Evolutionary conservation across 1,139 yeast genomes (phyloP), one percentile per base, ranked within the genome.

Genomic region (Arxiozyma telluris): DNA sequence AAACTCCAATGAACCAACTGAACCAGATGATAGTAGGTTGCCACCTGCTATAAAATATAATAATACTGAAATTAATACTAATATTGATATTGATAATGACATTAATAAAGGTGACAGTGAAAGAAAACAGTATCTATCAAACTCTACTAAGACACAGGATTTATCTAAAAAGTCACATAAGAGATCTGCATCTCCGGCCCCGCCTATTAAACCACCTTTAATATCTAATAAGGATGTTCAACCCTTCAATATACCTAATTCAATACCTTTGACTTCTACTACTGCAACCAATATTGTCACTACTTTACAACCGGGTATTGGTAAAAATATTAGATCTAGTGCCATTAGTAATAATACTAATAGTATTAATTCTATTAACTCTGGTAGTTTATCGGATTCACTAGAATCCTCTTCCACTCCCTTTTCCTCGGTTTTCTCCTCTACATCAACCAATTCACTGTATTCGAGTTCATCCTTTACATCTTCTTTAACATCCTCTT

Each of bases 21-120:
- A 69, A 57, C 72, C 72, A 15, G 71, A 69, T 66, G 72, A 69
- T 69, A 68, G 71, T 67, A 64, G 70, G 67, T 42, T 53, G 55
- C 57, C 53, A 50, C 62, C 68, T 63, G 63, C 65, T 62, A 64
- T 58, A 27, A 27, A 27, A 27, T 27, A 27, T 58, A 59, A 54
- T 50, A 57, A 58, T 18, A 61, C 56, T 48, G 52, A 53, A 43
- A 52, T 44, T 18, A 30, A 15, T 43, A 54, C 51, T 22, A 56
- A 41, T 42, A 52, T 50, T 25, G 50, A 41, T 49, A 53, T 21
- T 48, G 48, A 48, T 47, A 52, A 51, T 25, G 50, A 41, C 47
- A 53, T 21, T 48, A 49, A 48, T 47, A 52, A 51, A 18, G 20
- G 18, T 12, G 17, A 47, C 23, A 44, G 41, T 39, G 11, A 45